phyloP scores from a whole-genome alignment of 495 filamentous ascomycete species.

The Annulohypoxylon maeteangense region DNA sequence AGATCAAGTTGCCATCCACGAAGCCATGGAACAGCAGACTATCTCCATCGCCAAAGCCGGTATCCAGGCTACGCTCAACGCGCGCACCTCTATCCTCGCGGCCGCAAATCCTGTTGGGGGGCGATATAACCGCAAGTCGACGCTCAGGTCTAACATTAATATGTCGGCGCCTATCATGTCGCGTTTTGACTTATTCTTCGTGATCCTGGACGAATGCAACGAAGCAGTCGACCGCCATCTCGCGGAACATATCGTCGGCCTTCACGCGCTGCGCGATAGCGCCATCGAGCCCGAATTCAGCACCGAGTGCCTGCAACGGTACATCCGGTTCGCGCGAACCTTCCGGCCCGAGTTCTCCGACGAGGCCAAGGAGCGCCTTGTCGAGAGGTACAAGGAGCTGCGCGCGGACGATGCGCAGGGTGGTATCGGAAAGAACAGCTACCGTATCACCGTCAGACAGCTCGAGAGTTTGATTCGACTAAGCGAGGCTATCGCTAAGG shows the following conservation, averaged over 20 bases:
- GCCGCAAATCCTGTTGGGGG: constrained; percentile 97
- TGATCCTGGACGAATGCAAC: constrained; percentile 96
- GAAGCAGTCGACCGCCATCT: constrained; percentile 89
- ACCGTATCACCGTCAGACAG: constrained; percentile 96
- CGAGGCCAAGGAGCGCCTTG: constrained; percentile 84
- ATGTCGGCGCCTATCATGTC: constrained; percentile 99
- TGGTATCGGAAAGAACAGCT: constrained; percentile 89
- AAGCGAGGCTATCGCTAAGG: constrained; percentile 95
- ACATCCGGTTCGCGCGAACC: constrained; percentile 94
- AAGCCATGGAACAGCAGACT: constrained; percentile 99
- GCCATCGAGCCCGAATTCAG: constrained; percentile 92
- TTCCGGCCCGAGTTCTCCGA: constrained; percentile 93
- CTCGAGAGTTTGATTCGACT: constrained; percentile 94
- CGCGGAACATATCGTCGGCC: constrained; percentile 91
- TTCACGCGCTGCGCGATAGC: constrained; percentile 91
- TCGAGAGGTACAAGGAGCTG: constrained; percentile 96
- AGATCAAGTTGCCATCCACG: constrained; percentile 99
- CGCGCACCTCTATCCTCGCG: constrained; percentile 91
- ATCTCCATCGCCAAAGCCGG: constrained; percentile 99
- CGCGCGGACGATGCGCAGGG: constrained; percentile 94
- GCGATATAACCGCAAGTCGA: constrained; percentile 94
- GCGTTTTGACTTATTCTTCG: constrained; percentile 98
- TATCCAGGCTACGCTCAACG: constrained; percentile 98
- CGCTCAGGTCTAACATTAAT: constrained; percentile 94
- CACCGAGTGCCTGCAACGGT: constrained; percentile 96